These are phyloP conservation scores for Pythium folliculosum DNA, from an alignment of 352 stramenopile genomes.

Conservation along the genomic window DNA sequence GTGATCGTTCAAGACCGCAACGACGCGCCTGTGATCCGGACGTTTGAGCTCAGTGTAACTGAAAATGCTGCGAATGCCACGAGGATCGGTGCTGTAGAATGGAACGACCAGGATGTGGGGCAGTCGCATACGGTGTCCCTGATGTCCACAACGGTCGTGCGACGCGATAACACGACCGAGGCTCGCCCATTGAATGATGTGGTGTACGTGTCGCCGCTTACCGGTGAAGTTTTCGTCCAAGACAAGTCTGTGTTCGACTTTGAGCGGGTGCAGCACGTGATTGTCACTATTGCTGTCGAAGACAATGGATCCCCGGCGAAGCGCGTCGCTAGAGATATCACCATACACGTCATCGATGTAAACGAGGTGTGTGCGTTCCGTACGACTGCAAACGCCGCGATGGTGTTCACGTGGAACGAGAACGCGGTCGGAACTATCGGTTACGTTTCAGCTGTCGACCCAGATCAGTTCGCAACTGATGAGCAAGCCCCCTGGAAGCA, in stretches of 20 bases:
- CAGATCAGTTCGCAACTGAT: slow-evolving; percentile 15
- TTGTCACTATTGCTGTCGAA: slow-evolving; percentile 17
- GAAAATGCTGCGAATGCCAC: slow-evolving; percentile 23
- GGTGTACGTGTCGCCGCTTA: not conserved
- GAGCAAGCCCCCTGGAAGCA: slow-evolving; percentile 12
- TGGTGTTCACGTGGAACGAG: slow-evolving; percentile 21
- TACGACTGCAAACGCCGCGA: not conserved
- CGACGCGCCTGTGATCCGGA: slow-evolving; percentile 24
- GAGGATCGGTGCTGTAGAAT: slow-evolving; percentile 14
- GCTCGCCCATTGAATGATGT: slow-evolving; percentile 12
- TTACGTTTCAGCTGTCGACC: slow-evolving; percentile 18
- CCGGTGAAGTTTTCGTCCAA: slow-evolving; percentile 20
- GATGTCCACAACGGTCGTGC: slow-evolving; percentile 9
- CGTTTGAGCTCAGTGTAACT: slow-evolving; percentile 6
- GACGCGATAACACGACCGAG: slow-evolving; percentile 17
- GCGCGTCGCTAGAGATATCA: slow-evolving; percentile 6
- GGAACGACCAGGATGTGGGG: slow-evolving; percentile 25
- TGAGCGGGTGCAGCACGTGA: slow-evolving; percentile 20
- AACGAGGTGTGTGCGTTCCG: slow-evolving; percentile 29
- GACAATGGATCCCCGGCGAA: slow-evolving; percentile 27
- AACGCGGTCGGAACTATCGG: slow-evolving; percentile 27
- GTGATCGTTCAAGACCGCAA: slow-evolving; percentile 33
- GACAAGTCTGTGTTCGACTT: slow-evolving; percentile 27
- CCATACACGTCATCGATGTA: slow-evolving; percentile 18
- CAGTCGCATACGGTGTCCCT: slow-evolving; percentile 22